phyloP scores from a whole-genome alignment of 225 moss, liverwort and hornwort genomes.

The Antitrichia curtipendula region DNA sequence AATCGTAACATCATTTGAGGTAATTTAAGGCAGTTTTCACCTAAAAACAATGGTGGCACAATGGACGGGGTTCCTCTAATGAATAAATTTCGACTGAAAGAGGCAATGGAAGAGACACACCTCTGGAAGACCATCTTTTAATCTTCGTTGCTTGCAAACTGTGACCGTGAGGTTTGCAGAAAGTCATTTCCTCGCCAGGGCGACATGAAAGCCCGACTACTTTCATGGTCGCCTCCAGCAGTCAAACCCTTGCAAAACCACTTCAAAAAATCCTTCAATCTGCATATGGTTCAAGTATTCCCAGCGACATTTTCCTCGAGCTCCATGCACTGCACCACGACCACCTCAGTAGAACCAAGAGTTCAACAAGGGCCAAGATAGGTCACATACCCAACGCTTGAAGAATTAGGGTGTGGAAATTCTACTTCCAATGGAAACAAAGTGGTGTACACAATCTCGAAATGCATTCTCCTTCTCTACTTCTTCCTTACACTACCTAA shows the following conservation, averaged over 20 bases:
- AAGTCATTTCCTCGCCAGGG: constrained; percentile 9
- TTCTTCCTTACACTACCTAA: neutral
- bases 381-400: neutral
- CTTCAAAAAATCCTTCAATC: neutral
- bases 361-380: neutral
- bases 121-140: neutral
- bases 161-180: neutral
- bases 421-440: neutral
- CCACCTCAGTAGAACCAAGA: neutral
- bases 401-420: neutral
- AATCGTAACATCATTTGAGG: neutral
- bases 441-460: neutral
- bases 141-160: neutral
- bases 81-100: neutral
- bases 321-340: neutral
- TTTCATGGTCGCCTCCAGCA: neutral
- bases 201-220: constrained; percentile 11
- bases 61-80: neutral
- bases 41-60: neutral
- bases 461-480: neutral
- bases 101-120: neutral
- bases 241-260: neutral
- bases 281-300: neutral
- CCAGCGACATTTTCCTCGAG: neutral
- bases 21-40: neutral